These are phyloP conservation scores for Lotus japonicus DNA, from an alignment of 306 rosid species.

Conservation along the genomic window DNA sequence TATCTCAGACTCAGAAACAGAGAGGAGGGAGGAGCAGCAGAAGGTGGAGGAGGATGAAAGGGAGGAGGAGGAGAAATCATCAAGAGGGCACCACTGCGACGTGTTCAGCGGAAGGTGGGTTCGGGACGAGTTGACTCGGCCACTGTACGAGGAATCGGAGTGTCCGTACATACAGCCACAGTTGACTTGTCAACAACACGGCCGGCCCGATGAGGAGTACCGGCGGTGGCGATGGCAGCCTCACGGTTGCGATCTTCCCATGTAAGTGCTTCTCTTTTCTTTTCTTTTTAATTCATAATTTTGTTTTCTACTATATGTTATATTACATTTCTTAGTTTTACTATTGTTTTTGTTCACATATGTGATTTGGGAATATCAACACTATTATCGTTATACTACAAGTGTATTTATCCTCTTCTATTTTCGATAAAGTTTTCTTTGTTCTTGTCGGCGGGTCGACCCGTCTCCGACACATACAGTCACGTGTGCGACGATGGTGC, in stretches of 20 bases:
- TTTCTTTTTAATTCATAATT: neutral
- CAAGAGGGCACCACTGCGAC: conserved; percentile 35
- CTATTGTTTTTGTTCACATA: no score
- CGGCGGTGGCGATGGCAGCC: conserved; percentile 89
- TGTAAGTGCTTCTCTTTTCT: conserved; percentile 27
- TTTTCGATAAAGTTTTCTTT: no score
- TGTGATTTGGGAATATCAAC: no score
- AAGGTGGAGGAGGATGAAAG: conserved; percentile 28
- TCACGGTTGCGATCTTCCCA: conserved; percentile 74
- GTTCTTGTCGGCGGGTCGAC: neutral
- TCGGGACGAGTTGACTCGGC: conserved; percentile 60
- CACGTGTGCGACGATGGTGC: neutral
- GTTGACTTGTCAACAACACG: conserved; percentile 81
- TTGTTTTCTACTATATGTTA: no score
- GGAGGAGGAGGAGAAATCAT: conserved; percentile 14
- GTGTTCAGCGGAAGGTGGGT: conserved; percentile 76
- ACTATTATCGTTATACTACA: no score
- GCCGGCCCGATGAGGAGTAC: conserved; percentile 64
- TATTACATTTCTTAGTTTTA: no score
- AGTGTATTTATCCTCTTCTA: no score
- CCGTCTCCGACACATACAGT: neutral
- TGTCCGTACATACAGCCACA: conserved; percentile 97
- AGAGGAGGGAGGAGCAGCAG: neutral
- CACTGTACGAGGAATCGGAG: conserved; percentile 83
- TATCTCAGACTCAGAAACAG: no score